phyloP scores from a whole-genome alignment of 2,329 filamentous ascomycete genomes.

The Leptographium flavum region DNA sequence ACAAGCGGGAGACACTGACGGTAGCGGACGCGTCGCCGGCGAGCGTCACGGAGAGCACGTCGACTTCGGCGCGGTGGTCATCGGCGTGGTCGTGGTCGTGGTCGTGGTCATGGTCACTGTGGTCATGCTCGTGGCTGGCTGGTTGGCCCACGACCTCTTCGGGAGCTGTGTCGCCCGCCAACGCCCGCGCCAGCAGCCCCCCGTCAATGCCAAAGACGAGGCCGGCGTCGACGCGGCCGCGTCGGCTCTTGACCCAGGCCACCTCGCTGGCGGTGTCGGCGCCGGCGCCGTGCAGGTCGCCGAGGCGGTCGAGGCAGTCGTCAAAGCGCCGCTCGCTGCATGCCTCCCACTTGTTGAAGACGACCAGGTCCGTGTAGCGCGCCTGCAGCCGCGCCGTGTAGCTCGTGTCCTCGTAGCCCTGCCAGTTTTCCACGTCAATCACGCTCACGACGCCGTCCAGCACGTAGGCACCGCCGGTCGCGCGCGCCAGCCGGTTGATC shows the following conservation, averaged over 20 bases:
- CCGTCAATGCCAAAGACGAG: slow-evolving; percentile 81
- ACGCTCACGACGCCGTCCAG: slow-evolving; percentile 83
- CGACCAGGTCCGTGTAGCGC: slow-evolving; percentile 74
- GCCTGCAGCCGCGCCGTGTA: slow-evolving; percentile 84
- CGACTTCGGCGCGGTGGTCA: slow-evolving; percentile 72
- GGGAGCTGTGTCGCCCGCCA: slow-evolving; percentile 39
- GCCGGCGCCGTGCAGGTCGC: slow-evolving; percentile 58
- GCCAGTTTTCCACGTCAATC: slow-evolving; percentile 90
- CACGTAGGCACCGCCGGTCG: slow-evolving; percentile 51
- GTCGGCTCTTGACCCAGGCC: slow-evolving; percentile 73
- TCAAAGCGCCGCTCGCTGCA: slow-evolving; percentile 63
- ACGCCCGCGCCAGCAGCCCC: slow-evolving; percentile 33
- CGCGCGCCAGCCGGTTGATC: slow-evolving; percentile 63
- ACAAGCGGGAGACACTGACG: slow-evolving; percentile 46
- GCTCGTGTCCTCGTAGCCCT: slow-evolving; percentile 80
- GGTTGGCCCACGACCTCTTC: slow-evolving; percentile 31
- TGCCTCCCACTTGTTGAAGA: slow-evolving; percentile 86
- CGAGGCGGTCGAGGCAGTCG: slow-evolving; percentile 61
- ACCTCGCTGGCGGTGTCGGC: slow-evolving; percentile 25
- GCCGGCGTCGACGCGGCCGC: slow-evolving; percentile 62
- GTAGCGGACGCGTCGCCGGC: neutral
- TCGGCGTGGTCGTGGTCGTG: slow-evolving; percentile 29
- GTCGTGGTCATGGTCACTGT: slow-evolving; percentile 19
- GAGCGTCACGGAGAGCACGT: slow-evolving; percentile 74
- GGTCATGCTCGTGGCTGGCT: slow-evolving; percentile 20